A percentile compares a stretch with the other conserved stretches of the same genome.
phyloP scores from a whole-genome alignment of 2,329 filamentous ascomycete genomes.

The Chrysoporthe puriensis region DNA sequence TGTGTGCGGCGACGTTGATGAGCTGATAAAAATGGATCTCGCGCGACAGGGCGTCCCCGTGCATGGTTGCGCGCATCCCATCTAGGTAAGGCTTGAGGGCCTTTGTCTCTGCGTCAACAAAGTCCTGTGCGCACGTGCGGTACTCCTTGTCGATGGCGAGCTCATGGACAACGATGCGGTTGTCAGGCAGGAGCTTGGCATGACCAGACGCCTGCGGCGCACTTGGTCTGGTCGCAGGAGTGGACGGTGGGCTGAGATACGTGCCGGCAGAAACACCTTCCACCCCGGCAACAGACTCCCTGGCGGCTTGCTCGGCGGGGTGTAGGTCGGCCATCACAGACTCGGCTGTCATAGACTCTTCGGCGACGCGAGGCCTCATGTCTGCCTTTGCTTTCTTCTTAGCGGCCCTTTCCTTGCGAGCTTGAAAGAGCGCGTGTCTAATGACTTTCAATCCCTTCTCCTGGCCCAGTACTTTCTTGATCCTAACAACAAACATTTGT shows the following conservation, averaged over 20 bases:
- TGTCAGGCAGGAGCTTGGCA: slow-evolving; percentile 64
- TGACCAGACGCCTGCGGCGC: slow-evolving; percentile 18
- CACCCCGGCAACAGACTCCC: slow-evolving; percentile 1
- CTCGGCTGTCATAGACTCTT: slow-evolving; percentile 44
- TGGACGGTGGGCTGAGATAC: slow-evolving; percentile 58
- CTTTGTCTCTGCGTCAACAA: slow-evolving; percentile 58
- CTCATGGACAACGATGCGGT: slow-evolving; percentile 77
- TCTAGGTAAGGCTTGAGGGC: slow-evolving; percentile 54
- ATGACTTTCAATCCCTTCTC: slow-evolving; percentile 76
- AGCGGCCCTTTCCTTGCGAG: slow-evolving; percentile 59
- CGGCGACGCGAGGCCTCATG: slow-evolving; percentile 69
- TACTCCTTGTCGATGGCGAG: slow-evolving; percentile 80
- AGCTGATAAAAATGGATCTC: slow-evolving; percentile 71
- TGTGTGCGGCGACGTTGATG: slow-evolving; percentile 70
- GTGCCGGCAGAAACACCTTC: slow-evolving; percentile 49
- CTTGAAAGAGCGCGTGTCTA: slow-evolving; percentile 65
- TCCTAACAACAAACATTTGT: slow-evolving; percentile 75
- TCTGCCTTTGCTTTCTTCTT: slow-evolving; percentile 71
- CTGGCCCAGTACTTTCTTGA: slow-evolving; percentile 75
- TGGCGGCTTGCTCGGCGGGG: slow-evolving; percentile 34
- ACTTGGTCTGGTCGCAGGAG: slow-evolving; percentile 31
- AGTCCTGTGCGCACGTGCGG: slow-evolving; percentile 67
- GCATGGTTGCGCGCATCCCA: slow-evolving; percentile 68
- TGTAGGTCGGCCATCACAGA: slow-evolving; percentile 45
- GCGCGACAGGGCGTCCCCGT: slow-evolving; percentile 56